phyloP scores from a whole-genome alignment of 2,329 filamentous ascomycete genomes.

The Escovopsis sp. region DNA sequence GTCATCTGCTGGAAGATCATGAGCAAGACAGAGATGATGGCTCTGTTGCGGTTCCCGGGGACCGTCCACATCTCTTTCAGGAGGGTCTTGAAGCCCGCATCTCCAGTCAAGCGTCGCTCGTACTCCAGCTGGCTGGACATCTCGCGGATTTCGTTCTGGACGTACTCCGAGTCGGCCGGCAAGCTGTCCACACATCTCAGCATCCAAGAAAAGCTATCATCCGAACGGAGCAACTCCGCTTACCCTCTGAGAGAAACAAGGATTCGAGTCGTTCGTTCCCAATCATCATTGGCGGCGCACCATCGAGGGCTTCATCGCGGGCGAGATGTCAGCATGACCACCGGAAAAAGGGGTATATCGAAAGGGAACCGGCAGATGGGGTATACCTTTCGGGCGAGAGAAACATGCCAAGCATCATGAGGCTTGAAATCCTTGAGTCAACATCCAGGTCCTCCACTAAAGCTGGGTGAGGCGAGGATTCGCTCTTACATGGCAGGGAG shows the following conservation, averaged over 20 bases:
- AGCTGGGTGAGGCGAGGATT: neutral
- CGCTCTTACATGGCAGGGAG: conserved; percentile 39
- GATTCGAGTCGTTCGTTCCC: conserved; percentile 45
- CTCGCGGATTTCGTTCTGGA: conserved; percentile 44
- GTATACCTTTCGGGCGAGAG: conserved; percentile 36
- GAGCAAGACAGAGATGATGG: conserved; percentile 43
- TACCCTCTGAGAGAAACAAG: conserved; percentile 36
- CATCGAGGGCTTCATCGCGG: conserved; percentile 40
- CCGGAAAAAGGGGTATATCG: conserved; percentile 4
- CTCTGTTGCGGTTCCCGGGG: conserved; percentile 47
- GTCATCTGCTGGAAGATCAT: conserved; percentile 64
- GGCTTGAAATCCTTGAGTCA: conserved; percentile 9
- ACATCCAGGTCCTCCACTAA: neutral
- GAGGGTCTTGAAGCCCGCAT: conserved; percentile 39
- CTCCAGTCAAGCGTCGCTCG: conserved; percentile 42
- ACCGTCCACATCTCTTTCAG: conserved; percentile 50
- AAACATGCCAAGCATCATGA: conserved; percentile 45
- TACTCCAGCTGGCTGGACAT: conserved; percentile 47
- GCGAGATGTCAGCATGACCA: conserved; percentile 11
- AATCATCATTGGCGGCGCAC: conserved; percentile 52
- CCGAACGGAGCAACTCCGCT: neutral
- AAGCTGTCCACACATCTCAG: conserved; percentile 21
- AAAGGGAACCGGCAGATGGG: neutral
- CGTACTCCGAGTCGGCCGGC: conserved; percentile 37
- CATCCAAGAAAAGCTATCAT: neutral